Base-by-base conservation (phyloP, 2,329 filamentous ascomycete species). In the Leptosphaerulina australis region DNA sequence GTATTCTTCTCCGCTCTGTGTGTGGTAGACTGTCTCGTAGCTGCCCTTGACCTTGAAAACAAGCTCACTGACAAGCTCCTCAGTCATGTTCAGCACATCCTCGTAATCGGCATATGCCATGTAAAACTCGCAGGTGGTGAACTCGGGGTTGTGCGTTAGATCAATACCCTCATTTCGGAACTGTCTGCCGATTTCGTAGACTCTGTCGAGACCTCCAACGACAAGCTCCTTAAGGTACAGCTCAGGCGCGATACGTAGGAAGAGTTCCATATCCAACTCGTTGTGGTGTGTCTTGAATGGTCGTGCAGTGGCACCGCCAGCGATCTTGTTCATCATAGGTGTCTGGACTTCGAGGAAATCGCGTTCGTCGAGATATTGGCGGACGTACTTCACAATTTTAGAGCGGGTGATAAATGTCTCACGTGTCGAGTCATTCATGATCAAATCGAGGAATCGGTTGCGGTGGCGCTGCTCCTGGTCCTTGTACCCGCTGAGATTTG, bases 91-190 rank as follows among this genome's bases (percentile, higher is more conserved):
- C 88, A 96, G 91, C 52, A 97, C 80, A 70, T 97, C 94, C 74
- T 95, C 89, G 62, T 96, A 65, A 40, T 74, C 71, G 28, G 78
- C 74, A 47, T 74, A 97, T 3, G 94, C 62, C 33, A 89, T 87
- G 77, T 99, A 99, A 78, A 97, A 97, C 75, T 99, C 94, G 74
- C 91, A 90, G 20, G 91, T 96, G 33, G 94, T 99, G 79, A 99
- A 99, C 73, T 99, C 94, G 29, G 90, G 94, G 80, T 97, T 99
- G 81, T 99, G 94, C 6, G 94, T 99, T 40, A 94, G 79, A 72
- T 96, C 91, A 58, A 91, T 88, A 52, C 88, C 87, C 75, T 96
- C 92, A 69, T 99, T 99, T 66, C 94, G 82, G 84, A 99, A 99
- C 72, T 96, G 91, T 60, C 91, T 88, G 59, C 94, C 94, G 56